Evolutionary conservation across 1,139 yeast species (phyloP), one percentile per base, ranked within the genome.

Genomic region (Hyphopichia pseudoburtonii): DNA sequence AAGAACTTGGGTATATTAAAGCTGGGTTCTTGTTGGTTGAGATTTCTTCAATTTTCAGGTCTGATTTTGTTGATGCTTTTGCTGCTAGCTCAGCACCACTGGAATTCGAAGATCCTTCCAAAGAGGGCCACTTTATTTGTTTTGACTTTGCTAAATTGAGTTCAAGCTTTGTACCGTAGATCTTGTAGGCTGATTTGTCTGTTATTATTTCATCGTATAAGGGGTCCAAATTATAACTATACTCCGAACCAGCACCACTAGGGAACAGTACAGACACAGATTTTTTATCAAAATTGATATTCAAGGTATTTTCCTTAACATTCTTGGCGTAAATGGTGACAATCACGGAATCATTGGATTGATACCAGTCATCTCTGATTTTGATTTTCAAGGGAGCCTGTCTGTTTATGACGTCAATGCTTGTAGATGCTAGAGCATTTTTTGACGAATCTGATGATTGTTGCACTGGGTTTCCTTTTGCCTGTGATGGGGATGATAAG

Each of bases 331-430:
- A 92, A 6, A 92, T 65, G 2, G 95, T 80, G 24, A 90, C 68
- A 5, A 82, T 80, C 12, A 89, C 76, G 3, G 62, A 57, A 1
- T 66, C 67, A 12, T 66, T 56, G 16, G 80, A 70, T 56, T 89
- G 96, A 60, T 82, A 88, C 89, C 94, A 89, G 51, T 89, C 96
- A 30, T 75, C 78, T 53, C 83, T 76, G 42, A 82, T 70, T 41
- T 75, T 72, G 34, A 64, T 45, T 35, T 60, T 64, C 34, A 68
- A 46, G 3, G 77, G 76, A 0, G 76, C 75, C 19, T 60, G 69
- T 34, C 60, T 56, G 48, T 64, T 62, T 38, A 69, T 63, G 10
- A 59, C 61, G 14, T 60, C 65, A 19, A 66, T 44, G 35, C 55
- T 57, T 2, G 73, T 60, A 4, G 70, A 57, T 9, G 45, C 36